Evolutionary conservation across 306 rosid genomes (phyloP), one percentile per base, ranked within the genome.

Genomic region (Cucurbita argyrosperma): DNA sequence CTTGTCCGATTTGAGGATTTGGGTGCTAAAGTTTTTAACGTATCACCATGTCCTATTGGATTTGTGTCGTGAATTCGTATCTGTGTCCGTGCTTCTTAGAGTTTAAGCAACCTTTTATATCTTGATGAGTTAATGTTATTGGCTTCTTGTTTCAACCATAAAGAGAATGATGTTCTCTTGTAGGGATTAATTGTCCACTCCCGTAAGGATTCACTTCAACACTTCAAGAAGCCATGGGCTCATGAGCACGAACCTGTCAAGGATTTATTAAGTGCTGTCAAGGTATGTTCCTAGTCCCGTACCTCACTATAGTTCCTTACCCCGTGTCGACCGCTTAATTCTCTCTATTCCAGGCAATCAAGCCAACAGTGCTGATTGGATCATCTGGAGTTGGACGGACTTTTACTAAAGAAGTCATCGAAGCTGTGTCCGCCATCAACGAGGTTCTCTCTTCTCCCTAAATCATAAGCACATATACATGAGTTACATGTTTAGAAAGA

Each of bases 191-290:
- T 92, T 79, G 95, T 92, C 80, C 82, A 83, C 82, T 92, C 96
- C 2, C 86, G 96, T 14, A 86, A 86, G 76, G 89, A 90, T 30
- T 88, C 97, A 55, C 97, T 92, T 82, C 96, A 88, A 74, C 83
- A 87, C 79, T 92, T 92, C 76, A 92, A 92, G 96, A 78, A 90
- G 84, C 95, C 95, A 72, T 90, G 97, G 97, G 97, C 97, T 80
- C 97, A 92, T 72, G 97, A 92, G 77, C 97, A 92, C 60, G 95
- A 90, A 71, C 90, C 96, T 58, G 85, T 87, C 59, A 73, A 78
- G 77, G 85, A 66, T 76, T 91, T 92, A 73, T 15, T 92, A 73
- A 77, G 78, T 14, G 97, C 96, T 4, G 96, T 88, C 74, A 90
- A 92, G 97, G 97, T 92, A 57, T 40, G 65, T 26, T 26, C 26